phyloP scores from a whole-genome alignment of 2,329 filamentous ascomycete genomes.

The Parastagonospora avenae region DNA sequence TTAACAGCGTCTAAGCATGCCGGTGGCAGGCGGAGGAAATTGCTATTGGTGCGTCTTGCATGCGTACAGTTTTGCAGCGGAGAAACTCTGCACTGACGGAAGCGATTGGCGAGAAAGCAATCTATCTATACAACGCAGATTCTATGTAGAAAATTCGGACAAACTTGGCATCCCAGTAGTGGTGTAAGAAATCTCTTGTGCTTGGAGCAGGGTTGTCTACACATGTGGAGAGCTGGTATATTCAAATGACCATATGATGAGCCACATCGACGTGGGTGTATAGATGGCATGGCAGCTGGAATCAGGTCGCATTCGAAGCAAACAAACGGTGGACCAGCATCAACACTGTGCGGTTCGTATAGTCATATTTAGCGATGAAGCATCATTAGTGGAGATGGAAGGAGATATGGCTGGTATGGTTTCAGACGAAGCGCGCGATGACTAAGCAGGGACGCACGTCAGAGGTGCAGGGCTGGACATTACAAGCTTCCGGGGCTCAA shows the following conservation, averaged over 20 bases:
- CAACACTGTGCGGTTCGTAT: not conserved
- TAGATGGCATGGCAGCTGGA: no score
- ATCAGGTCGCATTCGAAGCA: no score
- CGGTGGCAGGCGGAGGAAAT: not conserved
- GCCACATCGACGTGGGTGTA: no score
- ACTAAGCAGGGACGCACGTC: not conserved
- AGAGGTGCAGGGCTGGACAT: not conserved
- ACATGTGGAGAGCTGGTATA: no score
- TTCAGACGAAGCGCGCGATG: not conserved
- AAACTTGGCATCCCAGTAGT: no score
- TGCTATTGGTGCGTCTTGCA: conserved; percentile 6
- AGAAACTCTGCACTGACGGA: not conserved
- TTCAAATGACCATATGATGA: no score
- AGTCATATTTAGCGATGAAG: not conserved
- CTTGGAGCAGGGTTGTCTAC: not conserved
- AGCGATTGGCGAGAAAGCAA: conserved; percentile 2
- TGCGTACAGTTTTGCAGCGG: not conserved
- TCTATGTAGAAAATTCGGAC: no score
- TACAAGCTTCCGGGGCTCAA: conserved; percentile 6
- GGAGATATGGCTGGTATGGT: not conserved
- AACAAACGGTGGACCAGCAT: no score
- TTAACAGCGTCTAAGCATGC: not conserved
- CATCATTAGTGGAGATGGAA: not conserved
- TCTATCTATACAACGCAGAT: not conserved
- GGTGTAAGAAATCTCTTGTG: not conserved